phyloP scores from a whole-genome alignment of 257 asterid species.

The Pogostemon cablin region DNA sequence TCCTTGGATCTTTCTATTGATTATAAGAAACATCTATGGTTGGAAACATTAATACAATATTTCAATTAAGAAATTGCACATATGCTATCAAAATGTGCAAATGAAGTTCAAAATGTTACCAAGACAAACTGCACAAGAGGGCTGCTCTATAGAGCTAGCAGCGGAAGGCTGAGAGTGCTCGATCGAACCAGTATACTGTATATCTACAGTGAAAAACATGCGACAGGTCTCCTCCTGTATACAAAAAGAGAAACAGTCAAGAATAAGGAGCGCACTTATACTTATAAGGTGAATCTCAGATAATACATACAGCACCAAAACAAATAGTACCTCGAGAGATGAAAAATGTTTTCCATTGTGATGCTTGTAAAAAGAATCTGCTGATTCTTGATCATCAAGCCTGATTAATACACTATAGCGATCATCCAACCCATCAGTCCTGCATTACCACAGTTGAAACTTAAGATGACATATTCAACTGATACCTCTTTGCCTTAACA shows the following conservation, averaged over 20 bases:
- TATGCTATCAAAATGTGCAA: constrained; percentile 18
- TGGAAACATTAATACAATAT: neutral
- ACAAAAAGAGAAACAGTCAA: constrained; percentile 30
- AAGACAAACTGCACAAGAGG: constrained; percentile 95
- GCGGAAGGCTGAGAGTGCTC: constrained; percentile 75
- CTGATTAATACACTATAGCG: constrained; percentile 79
- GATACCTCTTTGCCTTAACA: constrained; percentile 1
- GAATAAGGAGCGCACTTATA: constrained; percentile 16
- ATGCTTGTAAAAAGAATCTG: constrained; percentile 79
- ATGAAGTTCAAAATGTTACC: constrained; percentile 55
- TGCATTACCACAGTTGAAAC: constrained; percentile 37
- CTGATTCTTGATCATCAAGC: constrained; percentile 72
- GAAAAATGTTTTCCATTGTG: constrained; percentile 73
- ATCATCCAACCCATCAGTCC: constrained; percentile 86
- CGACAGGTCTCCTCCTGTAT: constrained; percentile 74
- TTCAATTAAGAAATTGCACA: neutral
- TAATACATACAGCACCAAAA: constrained; percentile 16
- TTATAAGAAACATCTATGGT: neutral
- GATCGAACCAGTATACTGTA: constrained; percentile 86
- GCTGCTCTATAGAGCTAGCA: constrained; percentile 75
- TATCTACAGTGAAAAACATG: constrained; percentile 71
- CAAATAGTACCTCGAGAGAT: constrained; percentile 72
- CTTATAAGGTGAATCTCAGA: constrained; percentile 7
- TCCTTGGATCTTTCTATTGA: no score
- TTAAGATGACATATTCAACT: constrained; percentile 29